Base-by-base conservation (phyloP, 495 filamentous ascomycete genomes). In the Talaromyces thailandensis region DNA sequence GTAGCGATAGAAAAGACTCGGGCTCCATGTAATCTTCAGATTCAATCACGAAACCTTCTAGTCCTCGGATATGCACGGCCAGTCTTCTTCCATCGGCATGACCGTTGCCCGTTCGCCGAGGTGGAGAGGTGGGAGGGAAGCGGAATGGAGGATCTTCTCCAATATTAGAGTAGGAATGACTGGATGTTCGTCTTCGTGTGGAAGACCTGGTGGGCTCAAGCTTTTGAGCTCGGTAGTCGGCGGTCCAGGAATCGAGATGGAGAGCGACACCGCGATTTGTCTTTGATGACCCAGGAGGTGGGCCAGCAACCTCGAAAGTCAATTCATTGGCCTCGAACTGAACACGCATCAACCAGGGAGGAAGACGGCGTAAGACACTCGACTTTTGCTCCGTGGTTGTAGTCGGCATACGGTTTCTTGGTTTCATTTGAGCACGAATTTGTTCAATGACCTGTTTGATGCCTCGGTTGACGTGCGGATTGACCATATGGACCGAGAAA, bases 11-110 rank as follows among this genome's bases (percentile, higher is more conserved):
- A 67, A 97, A 97, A 23, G 92, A 83, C 64, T 96, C 91, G 3
- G 87, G 76, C 65, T 96, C 93, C 76, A 90, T 87, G 51, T 84
- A 88, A 57, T 97, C 92, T 32, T 87, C 81, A 0, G 86, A 88
- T 69, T 98, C 94, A 25, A 97, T 83, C 57, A 97, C 88, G 64
- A 93, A 95, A 1, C 85, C 91, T 69, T 96, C 93, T 16, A 99
- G 76, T 0, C 90, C 91, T 40, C 88, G 81, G 32, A 88, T 81
- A 70, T 96, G 90, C 26, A 98, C 67, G 14, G 89, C 85, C 16
- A 99, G 70, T 23, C 92, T 85, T 63, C 94, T 82, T 8, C 92
- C 92, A 78, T 98, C 93, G 4, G 92, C 91, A 16, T 85, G 80
- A 18, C 75, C 73, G 64, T 76, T 76, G 64, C 82, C 76, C 2